Evolutionary conservation across 306 rosid species (phyloP), one percentile per base, ranked within the genome.

Genomic region (Vigna mungo): DNA sequence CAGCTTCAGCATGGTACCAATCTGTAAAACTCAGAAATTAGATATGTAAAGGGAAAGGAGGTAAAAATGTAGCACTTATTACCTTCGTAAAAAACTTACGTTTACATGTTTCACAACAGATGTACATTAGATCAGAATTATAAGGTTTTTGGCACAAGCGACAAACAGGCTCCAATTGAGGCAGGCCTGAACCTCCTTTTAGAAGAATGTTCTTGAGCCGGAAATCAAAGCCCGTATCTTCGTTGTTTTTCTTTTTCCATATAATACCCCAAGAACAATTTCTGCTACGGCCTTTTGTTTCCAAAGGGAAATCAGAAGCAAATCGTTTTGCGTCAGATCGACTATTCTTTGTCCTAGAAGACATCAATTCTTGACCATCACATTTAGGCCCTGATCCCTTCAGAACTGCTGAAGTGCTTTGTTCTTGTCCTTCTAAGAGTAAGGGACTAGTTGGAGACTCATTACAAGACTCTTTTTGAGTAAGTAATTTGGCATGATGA

Each of bases 1-100:
- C 83, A 75, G 97, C 93, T 43, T 90, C 93, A 30, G 97, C 96
- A 71, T 90, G 97, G 81, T 85, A 88, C 97, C 97, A 92, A 76
- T 86, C 93, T 92, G 87, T 41, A 76, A 79, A 72, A 74, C 76
- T 55, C 17, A 44, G 14, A 27, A 55, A 54, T 61, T 64, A 62
- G 18, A 39, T 43, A 43, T 14, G 59, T 34, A 36, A 77, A 60
- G 21, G 68, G 36, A 34, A 66, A 72, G 49, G 2, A 32, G 10
- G 36, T 63, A 14, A 6, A 11, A 64, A 62, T 23, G 25, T 51
- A 1, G 52, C 41, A 39, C n/a, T 27, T 53, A 72, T n/a, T 21
- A 20, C 63, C 30, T 51, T 41, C 32, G 76, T 62, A 72, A 68
- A 68, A 63, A 51, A 83, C 97, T 78, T 78, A 92, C 97, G 78